Evolutionary conservation across 2,329 filamentous ascomycete species (phyloP), one percentile per base, ranked within the genome.

Genomic region (Teratosphaeria viscida): DNA sequence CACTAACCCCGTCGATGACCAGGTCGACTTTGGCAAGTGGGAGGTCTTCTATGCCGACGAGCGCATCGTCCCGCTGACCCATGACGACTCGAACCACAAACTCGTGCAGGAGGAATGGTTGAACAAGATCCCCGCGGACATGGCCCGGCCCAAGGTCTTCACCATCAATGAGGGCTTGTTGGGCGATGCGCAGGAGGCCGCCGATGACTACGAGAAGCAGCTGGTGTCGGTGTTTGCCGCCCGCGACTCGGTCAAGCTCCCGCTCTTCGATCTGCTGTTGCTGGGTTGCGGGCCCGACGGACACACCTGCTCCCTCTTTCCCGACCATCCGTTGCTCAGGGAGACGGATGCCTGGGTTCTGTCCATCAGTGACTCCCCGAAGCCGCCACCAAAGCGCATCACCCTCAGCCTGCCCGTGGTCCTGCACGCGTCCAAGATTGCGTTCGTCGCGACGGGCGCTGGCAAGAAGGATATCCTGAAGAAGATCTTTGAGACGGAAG

Each of bases 11-110:
- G 74, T 72, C 43, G 77, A 86, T 59, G 89, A 91, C 71, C 81
- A 78, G 3, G 76, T 92, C 66, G 80, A 88, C 68, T 96, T 95
- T 76, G 79, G 82, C 72, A 90, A 89, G 75, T 99, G 94, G 94
- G 89, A 97, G 71, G 90, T 99, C 71, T 99, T 97, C 82, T 97
- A 96, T 76, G 92, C 92, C 71, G 94, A 99, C 73, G 94, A 99
- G 81, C 89, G 94, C 71, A 90, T 90, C 67, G 94, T 97, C 57
- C 89, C 94, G 26, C 86, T 96, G 67, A 86, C 94, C 74, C 88
- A 97, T 77, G 82, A 85, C 65, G 92, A 99, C 78, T 96, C 91
- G 79, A 99, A 97, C 79, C 96, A 96, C 77, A 85, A 80, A 62
- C 84, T 96, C 53, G 78, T 97, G 67, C 94, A 96, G 79, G 79